Evolutionary conservation across 2,329 filamentous ascomycete species (phyloP).

Genomic region (Nigrospora osmanthi): DNA sequence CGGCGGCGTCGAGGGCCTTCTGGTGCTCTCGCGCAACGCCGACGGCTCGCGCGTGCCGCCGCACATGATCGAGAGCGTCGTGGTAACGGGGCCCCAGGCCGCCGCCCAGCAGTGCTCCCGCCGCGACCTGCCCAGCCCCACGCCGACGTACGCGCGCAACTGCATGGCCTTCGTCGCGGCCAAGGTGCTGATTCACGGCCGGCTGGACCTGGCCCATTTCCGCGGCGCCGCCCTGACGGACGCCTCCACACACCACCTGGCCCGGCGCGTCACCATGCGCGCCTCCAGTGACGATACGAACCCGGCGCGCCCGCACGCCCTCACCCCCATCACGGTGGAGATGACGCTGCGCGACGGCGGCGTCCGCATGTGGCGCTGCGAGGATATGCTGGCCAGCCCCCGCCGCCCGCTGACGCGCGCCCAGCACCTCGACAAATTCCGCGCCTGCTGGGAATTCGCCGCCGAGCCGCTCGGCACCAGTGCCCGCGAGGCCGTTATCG

Average conservation of each 20-base stretch:
- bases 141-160: constrained; percentile 4
- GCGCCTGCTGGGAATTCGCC: constrained; percentile 4
- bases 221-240: constrained; percentile 2
- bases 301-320: not conserved
- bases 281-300: too few relatives aligned
- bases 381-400: constrained; percentile 5
- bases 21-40: constrained; percentile 1
- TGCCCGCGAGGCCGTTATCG: constrained; percentile 1
- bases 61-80: constrained; percentile 46
- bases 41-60: constrained; percentile 31
- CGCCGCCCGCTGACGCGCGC: constrained; percentile 1
- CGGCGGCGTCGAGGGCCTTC: constrained; percentile 4
- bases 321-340: constrained; percentile 3
- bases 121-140: constrained; percentile 1
- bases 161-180: constrained; percentile 5
- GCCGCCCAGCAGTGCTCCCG: constrained; percentile 2
- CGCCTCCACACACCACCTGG: constrained; percentile 1
- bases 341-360: not conserved
- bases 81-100: constrained; percentile 10
- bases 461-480: not conserved
- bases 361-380: constrained; percentile 2
- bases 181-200: constrained; percentile 2
- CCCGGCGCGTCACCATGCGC: constrained; percentile 1
- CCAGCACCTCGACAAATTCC: constrained; percentile 4
- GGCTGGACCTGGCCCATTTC: constrained; percentile 4